These are phyloP conservation scores for Porphyra umbilicalis DNA, from an alignment of 31 red algal species.

Conservation along the genomic window DNA sequence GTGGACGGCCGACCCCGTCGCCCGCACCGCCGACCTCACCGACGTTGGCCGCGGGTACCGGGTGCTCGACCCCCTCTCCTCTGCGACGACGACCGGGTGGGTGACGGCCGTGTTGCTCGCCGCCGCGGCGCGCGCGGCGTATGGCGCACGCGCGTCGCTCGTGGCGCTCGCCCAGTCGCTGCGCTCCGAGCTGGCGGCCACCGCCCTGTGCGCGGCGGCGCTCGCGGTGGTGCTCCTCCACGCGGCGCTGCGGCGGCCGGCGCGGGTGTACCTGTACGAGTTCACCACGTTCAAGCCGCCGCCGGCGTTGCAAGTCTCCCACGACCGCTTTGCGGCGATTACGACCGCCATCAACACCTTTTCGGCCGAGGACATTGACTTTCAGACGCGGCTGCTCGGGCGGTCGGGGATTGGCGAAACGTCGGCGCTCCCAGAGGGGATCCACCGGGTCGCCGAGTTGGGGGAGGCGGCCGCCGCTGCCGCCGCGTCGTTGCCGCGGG, in stretches of 20 bases:
- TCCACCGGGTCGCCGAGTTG: constrained; percentile 2
- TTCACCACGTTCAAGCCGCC: constrained; percentile 87
- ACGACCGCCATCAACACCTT: constrained; percentile 52
- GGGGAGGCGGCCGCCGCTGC: neutral
- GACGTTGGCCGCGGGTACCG: constrained; percentile 87
- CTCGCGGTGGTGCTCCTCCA: constrained; percentile 38
- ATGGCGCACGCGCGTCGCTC: constrained; percentile 42
- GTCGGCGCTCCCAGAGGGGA: constrained; percentile 36
- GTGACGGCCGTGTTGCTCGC: constrained; percentile 37
- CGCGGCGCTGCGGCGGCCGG: constrained; percentile 43
- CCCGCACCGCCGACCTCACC: constrained; percentile 62
- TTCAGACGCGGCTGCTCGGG: constrained; percentile 72
- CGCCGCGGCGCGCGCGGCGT: constrained; percentile 37
- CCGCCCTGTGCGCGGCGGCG: constrained; percentile 20
- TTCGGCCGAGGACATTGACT: constrained; percentile 63
- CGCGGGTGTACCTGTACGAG: constrained; percentile 68
- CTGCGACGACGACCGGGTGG: constrained; percentile 39
- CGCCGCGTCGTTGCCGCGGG: neutral
- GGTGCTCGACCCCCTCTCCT: constrained; percentile 64
- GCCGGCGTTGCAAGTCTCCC: constrained; percentile 37
- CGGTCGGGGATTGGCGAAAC: constrained; percentile 77
- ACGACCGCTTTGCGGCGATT: constrained; percentile 63
- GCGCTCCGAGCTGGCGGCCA: constrained; percentile 27
- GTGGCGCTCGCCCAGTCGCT: constrained; percentile 23
- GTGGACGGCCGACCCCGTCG: constrained; percentile 71